Base-by-base conservation (phyloP, 192 early-diverging fungal species). In the Entomortierella chlamydospora region DNA sequence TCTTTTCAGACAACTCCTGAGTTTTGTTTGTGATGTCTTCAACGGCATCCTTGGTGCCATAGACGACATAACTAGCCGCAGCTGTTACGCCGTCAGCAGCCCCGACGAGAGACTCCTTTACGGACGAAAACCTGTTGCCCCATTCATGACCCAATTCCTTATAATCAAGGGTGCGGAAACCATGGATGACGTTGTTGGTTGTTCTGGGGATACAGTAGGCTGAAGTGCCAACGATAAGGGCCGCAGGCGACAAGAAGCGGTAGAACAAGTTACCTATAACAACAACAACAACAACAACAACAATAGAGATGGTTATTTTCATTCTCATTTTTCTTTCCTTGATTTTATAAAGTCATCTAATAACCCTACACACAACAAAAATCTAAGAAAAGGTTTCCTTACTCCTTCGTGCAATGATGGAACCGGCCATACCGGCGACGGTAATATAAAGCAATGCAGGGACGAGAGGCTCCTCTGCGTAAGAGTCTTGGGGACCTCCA, bases 191-290 rank as follows among this genome's bases (percentile, higher is more conserved):
- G 31, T 79, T 70, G 51, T 79, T 79, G 42, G 76, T 79, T 0
- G 76, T 79, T 53, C 58, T 70, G 49, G 76, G 76, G 51, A 79
- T 70, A 31, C 67, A 65, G 42, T 79, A 79, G 7, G 76, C 76
- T 4, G 65, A 23, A 15, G 76, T 63, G 10, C 76, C 76, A 10
- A 79, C 23, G 4, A 57, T 68, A 31, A 79, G 26, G 1, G 76
- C 68, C 4, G 55, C 23, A 1, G 68, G 67, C 11, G 76, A 79
- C 8, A 79, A 26, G 63, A 79, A 79, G 2, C 63, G 49, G 50
- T 70, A 68, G 20, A 79, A 37, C 41, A 79, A 39, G 33, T 79
- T 79, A 30, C 74, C 74, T 78, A 11, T 34, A 37, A 53, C n/a
- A 56, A 39, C 49, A 51, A 58, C 63, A 63, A 56, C 45, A 47